Conservation (phyloP, 2,329 filamentous ascomycete genomes). For the Fusarium mundagurra region DNA sequence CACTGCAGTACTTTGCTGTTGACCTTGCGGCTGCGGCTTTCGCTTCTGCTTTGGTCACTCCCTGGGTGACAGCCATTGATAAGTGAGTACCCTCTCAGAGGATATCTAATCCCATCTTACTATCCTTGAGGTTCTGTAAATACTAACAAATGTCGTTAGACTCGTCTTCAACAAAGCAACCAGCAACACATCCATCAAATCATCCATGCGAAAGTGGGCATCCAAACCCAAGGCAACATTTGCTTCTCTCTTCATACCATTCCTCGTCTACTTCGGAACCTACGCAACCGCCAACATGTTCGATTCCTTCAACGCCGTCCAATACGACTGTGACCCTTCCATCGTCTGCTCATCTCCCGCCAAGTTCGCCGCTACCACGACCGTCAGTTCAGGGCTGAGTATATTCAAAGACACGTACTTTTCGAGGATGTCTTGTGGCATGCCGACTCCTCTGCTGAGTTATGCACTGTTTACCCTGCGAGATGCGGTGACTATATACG, state of each 20-base stretch:
- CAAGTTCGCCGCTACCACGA: constrained; percentile 39
- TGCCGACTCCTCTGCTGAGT: constrained; percentile 33
- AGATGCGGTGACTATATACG: constrained; percentile 40
- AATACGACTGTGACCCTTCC: constrained; percentile 27
- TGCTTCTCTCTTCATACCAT: constrained; percentile 36
- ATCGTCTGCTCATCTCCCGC: constrained; percentile 33
- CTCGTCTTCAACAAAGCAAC: constrained; percentile 40
- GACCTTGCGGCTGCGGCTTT: constrained; percentile 37
- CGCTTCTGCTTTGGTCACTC: constrained; percentile 40
- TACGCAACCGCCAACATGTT: constrained; percentile 42
- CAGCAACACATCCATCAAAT: constrained; percentile 32
- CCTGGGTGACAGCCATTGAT: constrained; percentile 42
- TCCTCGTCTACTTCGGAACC: constrained; percentile 43
- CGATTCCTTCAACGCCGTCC: constrained; percentile 36
- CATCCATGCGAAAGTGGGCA: constrained; percentile 36
- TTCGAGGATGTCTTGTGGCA: constrained; percentile 26
- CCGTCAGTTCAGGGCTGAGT: constrained; percentile 34
- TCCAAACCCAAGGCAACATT: constrained; percentile 35
- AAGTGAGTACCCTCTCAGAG: constrained; percentile 15
- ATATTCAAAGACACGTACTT: constrained; percentile 42
- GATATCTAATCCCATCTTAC: background rate
- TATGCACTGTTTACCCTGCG: constrained; percentile 37
- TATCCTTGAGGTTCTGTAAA: accelerated
- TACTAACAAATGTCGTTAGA: constrained; percentile 4
- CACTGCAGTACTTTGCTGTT: constrained; percentile 39